A percentile compares a stretch with the other conserved stretches of the same genome.
Evolutionary conservation across 2,329 filamentous ascomycete genomes (phyloP).

Genomic region (Botrytis galanthina): DNA sequence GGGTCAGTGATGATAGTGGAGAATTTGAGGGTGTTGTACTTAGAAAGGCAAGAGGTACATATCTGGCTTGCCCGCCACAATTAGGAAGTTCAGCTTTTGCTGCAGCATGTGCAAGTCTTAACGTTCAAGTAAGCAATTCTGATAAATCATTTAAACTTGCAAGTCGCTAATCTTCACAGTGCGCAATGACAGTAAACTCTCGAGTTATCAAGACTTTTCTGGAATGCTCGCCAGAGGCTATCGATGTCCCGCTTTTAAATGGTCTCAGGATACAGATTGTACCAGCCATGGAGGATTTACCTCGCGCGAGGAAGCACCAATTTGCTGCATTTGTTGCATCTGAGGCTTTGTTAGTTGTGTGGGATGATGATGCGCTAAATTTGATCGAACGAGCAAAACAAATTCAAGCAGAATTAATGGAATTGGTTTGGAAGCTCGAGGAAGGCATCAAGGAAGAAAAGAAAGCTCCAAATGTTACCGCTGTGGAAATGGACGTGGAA

Average conservation of each 20-base stretch:
- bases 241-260: slow-evolving; percentile 73
- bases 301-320: slow-evolving; percentile 71
- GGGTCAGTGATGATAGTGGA: slow-evolving; percentile 68
- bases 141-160: not conserved
- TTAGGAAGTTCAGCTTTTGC: slow-evolving; percentile 63
- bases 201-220: slow-evolving; percentile 76
- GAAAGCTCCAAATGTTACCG: slow-evolving; percentile 45
- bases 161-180: slow-evolving; percentile 46
- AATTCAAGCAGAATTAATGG: slow-evolving; percentile 75
- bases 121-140: slow-evolving; percentile 58
- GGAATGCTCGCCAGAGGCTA: slow-evolving; percentile 67
- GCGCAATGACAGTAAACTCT: slow-evolving; percentile 78
- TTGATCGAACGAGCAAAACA: slow-evolving; percentile 66
- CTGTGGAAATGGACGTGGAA: slow-evolving; percentile 67
- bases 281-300: slow-evolving; percentile 67
- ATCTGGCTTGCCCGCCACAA: slow-evolving; percentile 69
- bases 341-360: slow-evolving; percentile 70
- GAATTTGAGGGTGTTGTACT: slow-evolving; percentile 71
- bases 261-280: slow-evolving; percentile 75
- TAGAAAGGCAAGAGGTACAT: slow-evolving; percentile 64
- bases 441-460: slow-evolving; percentile 56
- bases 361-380: slow-evolving; percentile 77
- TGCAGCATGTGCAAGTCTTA: slow-evolving; percentile 63
- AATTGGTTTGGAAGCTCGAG: slow-evolving; percentile 68
- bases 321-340: slow-evolving; percentile 76